A percentile compares a stretch with the other conserved stretches of the same genome.
Evolutionary conservation across 305 asterid genomes (phyloP).

Genomic region (Fraxinus sp.): DNA sequence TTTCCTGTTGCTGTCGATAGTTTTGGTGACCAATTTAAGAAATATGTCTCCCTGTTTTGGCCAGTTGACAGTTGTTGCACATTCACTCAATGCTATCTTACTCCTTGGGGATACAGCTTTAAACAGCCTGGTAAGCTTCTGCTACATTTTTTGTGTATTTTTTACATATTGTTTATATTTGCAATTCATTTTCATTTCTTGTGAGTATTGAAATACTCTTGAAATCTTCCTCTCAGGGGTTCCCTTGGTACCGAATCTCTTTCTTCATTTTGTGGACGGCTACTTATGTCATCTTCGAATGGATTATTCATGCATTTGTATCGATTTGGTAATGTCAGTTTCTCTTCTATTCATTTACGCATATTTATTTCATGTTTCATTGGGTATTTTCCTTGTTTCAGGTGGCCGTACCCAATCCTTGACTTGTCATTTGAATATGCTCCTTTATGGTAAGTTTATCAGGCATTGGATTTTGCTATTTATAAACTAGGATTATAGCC

Average conservation of each 20-base stretch:
- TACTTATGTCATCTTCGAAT: slow-evolving; percentile 75
- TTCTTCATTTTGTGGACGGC: slow-evolving; percentile 77
- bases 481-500: too few relatives aligned
- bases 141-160: not conserved
- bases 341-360: slow-evolving; percentile 1
- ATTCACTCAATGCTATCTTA: slow-evolving; percentile 67
- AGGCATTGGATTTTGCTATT: not conserved
- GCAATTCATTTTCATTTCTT: not conserved
- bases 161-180: slow-evolving; percentile 3
- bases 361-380: slow-evolving; percentile 24
- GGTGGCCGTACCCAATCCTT: slow-evolving; percentile 99
- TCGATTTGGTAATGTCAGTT: slow-evolving; percentile 52
- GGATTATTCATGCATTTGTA: slow-evolving; percentile 71
- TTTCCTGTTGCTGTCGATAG: not conserved
- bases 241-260: slow-evolving; percentile 77
- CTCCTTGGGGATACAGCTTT: slow-evolving; percentile 81
- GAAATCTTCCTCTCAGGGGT: slow-evolving; percentile 48
- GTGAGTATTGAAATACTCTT: slow-evolving; percentile 12
- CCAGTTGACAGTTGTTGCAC: slow-evolving; percentile 79
- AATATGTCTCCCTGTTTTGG: slow-evolving; percentile 31
- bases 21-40: slow-evolving; percentile 16
- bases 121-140: slow-evolving; percentile 70
- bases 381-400: slow-evolving; percentile 29
- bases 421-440: slow-evolving; percentile 56
- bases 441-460: slow-evolving; percentile 64